Percentiles rank a stretch among this genome's conserved stretches.
phyloP scores from a whole-genome alignment of 257 asterid species.

The Schizonepeta tenuifolia region DNA sequence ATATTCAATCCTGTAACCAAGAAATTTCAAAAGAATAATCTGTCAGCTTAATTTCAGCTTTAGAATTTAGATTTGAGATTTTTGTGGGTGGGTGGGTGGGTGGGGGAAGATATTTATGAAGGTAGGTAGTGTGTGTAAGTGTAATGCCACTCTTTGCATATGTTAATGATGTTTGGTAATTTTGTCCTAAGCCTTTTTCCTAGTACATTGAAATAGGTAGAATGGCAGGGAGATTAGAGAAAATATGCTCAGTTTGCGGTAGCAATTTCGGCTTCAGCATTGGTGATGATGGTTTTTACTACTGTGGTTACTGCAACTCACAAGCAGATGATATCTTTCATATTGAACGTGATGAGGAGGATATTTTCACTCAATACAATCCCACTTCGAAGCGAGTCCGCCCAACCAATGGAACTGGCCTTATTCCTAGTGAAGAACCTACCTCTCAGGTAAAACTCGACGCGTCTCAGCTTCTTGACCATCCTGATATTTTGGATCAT shows the following conservation, averaged over 20 bases:
- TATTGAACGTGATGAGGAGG: conserved; percentile 48
- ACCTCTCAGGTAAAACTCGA: conserved; percentile 46
- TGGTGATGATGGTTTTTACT: conserved; percentile 63
- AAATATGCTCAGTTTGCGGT: conserved; percentile 55
- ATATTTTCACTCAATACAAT: conserved; percentile 38
- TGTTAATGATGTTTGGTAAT: neutral
- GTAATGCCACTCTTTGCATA: neutral
- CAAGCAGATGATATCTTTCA: conserved; percentile 63
- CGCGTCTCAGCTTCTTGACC: conserved; percentile 48
- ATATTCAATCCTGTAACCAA: neutral
- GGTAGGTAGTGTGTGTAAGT: conserved; percentile 10
- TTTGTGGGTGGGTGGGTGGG: neutral
- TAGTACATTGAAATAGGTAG: conserved; percentile 13
- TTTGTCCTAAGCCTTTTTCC: neutral
- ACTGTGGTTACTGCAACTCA: conserved; percentile 56
- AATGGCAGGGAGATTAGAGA: conserved; percentile 44
- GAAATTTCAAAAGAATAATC: neutral
- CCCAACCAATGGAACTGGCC: conserved; percentile 8
- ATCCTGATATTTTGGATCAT: conserved; percentile 29
- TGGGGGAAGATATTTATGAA: conserved; percentile 1
- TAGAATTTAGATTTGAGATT: neutral
- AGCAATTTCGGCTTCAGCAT: conserved; percentile 39
- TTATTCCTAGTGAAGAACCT: conserved; percentile 36
- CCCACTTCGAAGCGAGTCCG: conserved; percentile 40
- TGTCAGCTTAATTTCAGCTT: neutral